Base-by-base conservation (phyloP, 257 asterid genomes). In the Nicotiana tabacum region DNA sequence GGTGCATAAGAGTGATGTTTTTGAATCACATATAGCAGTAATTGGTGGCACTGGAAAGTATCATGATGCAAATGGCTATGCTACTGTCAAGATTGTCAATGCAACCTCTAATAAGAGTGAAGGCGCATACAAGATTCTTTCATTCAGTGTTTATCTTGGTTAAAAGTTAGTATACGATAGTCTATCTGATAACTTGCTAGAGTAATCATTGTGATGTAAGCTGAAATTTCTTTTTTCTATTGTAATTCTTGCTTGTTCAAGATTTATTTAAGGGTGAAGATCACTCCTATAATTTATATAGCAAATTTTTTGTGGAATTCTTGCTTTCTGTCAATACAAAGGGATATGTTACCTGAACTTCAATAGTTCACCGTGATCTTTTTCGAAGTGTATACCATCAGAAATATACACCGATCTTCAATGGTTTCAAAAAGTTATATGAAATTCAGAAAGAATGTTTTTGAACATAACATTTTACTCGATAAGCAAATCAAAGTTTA, bases 41-140 rank as follows among this genome's bases (percentile, higher is more conserved):
- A 92, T 94, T 21, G 97, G 97, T 0, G 97, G 98, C 3, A 89
- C 87, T 0, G 95, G 97, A 4, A 93, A 89, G 89, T 94, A 88
- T 77, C 89, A 90, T 78, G 86, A 90, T 6, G 98, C 97, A 0
- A 91, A 96, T 83, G 97, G 98, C 0, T 94, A 89, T 9, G 97
- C 97, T 24, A 79, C 85, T 11, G 78, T 88, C 21, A 84, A 82
- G 87, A 82, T 72, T 60, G 69, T 85, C 29, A 74, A 79, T 30
- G 66, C 33, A 65, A 85, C 74, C 82, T 77, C 83, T 15, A 58
- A 81, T 24, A 58, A 29, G 11, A 35, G 3, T 29, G 82, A 53
- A 9, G 67, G 29, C 27, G 30, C 68, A 51, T 81, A 85, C 83
- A 83, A 82, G 58, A 39, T 85, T 7, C 83, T 88, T 3, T 53